These are phyloP conservation scores for Pyronema omphalodes DNA, from an alignment of 495 filamentous ascomycete species.

Conservation along the genomic window DNA sequence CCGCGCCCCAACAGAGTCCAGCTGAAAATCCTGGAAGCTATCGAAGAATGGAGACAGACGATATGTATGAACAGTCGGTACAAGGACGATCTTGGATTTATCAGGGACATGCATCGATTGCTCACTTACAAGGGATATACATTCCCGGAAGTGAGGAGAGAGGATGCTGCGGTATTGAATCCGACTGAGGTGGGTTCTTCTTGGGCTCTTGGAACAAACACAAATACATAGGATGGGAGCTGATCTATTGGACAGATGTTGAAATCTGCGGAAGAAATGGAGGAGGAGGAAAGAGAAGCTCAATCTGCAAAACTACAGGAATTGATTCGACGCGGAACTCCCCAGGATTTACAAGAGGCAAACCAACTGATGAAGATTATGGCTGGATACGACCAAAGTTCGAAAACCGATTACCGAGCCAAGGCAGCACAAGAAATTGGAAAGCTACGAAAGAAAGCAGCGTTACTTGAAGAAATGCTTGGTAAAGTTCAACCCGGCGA, in stretches of 20 bases:
- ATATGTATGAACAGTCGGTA: constrained; percentile 96
- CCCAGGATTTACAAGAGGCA: constrained; percentile 85
- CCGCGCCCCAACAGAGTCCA: constrained; percentile 73
- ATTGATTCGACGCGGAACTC: constrained; percentile 77
- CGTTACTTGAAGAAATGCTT: constrained; percentile 79
- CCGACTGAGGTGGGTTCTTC: constrained; percentile 64
- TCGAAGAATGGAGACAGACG: constrained; percentile 95
- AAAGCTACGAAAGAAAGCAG: constrained; percentile 85
- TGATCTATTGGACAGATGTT: constrained; percentile 43
- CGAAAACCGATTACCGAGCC: constrained; percentile 92
- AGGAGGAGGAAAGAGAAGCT: constrained; percentile 83
- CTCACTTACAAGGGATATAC: constrained; percentile 91
- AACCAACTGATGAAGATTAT: constrained; percentile 97
- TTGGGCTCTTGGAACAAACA: neutral
- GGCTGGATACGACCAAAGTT: constrained; percentile 86
- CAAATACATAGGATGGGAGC: neutral
- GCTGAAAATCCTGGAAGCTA: constrained; percentile 79
- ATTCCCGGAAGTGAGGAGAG: constrained; percentile 76
- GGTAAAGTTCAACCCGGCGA: constrained; percentile 69
- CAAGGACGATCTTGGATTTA: constrained; percentile 90
- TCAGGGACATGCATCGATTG: constrained; percentile 92
- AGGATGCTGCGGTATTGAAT: constrained; percentile 94
- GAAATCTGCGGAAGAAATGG: constrained; percentile 96
- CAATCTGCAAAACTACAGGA: constrained; percentile 96
- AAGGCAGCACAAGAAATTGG: constrained; percentile 91